Percentiles rank a stretch among this genome's conserved stretches.
Evolutionary conservation across 129 eudicot genomes (phyloP).

Genomic region (Sambucus nigra): DNA sequence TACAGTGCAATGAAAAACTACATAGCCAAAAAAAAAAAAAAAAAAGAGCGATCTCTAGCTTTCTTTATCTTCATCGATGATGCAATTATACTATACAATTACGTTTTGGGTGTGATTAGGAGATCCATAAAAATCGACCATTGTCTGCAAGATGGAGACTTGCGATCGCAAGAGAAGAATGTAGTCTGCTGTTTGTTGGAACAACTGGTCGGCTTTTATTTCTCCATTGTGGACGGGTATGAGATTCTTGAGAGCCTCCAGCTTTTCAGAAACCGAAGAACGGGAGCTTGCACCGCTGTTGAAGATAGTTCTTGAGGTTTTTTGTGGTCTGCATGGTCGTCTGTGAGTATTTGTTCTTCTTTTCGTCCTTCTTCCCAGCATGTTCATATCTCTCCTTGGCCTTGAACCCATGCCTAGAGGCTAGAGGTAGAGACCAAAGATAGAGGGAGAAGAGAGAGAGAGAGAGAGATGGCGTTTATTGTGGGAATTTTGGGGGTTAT

Average conservation of each 20-base stretch:
- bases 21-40: no score
- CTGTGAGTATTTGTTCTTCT: not conserved
- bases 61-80: no score
- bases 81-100: not conserved
- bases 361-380: conserved; percentile 19
- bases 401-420: conserved; percentile 41
- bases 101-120: not conserved
- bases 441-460: conserved; percentile 4
- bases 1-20: no score
- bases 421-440: conserved; percentile 3
- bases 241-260: conserved; percentile 65
- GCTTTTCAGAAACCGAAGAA: conserved; percentile 52
- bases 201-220: conserved; percentile 46
- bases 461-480: conserved; percentile 8
- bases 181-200: conserved; percentile 65
- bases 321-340: not conserved
- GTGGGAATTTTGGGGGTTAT: conserved; percentile 35
- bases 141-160: conserved; percentile 48
- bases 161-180: conserved; percentile 55
- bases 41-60: no score
- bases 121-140: conserved; percentile 29
- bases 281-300: not conserved
- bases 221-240: conserved; percentile 39
- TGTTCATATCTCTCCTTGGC: conserved; percentile 25
- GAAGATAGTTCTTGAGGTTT: not conserved